Conservation (phyloP, 352 stramenopile genomes). For the Phytophthora uliginosa region DNA sequence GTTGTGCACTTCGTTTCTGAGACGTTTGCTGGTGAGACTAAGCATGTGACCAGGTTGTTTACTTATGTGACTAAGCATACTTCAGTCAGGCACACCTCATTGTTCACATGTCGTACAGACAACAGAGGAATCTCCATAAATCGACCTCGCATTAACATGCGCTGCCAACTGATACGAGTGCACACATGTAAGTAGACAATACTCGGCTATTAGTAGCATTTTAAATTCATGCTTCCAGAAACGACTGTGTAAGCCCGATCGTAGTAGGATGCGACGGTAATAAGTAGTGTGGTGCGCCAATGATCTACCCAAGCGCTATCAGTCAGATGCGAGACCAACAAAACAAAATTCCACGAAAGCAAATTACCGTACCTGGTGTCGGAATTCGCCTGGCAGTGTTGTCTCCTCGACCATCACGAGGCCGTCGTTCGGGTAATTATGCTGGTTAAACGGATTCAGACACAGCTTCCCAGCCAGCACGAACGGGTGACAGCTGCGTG, state of each 20-base stretch:
- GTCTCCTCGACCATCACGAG: constrained; percentile 77
- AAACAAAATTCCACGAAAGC: not conserved
- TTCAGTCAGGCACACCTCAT: too few relatives aligned
- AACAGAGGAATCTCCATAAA: too few relatives aligned
- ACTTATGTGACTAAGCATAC: too few relatives aligned
- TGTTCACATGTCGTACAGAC: too few relatives aligned
- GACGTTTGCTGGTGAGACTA: too few relatives aligned
- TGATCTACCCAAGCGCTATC: constrained; percentile 38
- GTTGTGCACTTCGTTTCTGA: too few relatives aligned
- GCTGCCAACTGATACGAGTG: too few relatives aligned
- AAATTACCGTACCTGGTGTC: constrained; percentile 52
- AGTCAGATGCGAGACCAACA: not conserved
- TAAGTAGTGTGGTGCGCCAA: constrained; percentile 64
- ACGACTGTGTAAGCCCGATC: constrained; percentile 56
- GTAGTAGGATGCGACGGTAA: constrained; percentile 64
- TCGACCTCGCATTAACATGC: too few relatives aligned
- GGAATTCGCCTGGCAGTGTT: constrained; percentile 70
- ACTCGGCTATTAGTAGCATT: too few relatives aligned
- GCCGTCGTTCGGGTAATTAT: constrained; percentile 79
- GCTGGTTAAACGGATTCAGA: constrained; percentile 82
- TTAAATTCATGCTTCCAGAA: constrained; percentile 52
- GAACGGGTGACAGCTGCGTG: constrained; percentile 65
- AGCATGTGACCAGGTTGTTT: too few relatives aligned
- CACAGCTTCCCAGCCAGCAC: constrained; percentile 73
- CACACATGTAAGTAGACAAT: not conserved